Conservation (phyloP, 495 filamentous ascomycete genomes). For the Aspergillus nidulans region DNA sequence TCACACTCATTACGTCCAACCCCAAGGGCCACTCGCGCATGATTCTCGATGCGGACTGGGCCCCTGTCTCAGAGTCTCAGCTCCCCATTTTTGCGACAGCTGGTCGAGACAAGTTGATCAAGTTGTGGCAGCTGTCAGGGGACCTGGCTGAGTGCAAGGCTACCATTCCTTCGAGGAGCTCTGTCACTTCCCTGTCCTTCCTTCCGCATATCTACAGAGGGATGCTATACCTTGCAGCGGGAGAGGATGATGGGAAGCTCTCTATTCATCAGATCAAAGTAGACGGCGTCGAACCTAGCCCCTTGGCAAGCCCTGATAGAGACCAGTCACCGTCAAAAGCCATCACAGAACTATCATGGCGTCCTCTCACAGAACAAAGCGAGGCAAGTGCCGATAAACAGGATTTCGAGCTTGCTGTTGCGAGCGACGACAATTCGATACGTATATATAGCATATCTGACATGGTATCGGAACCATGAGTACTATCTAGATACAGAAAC, state of each 20-base stretch:
- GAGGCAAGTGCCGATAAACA: constrained; percentile 11
- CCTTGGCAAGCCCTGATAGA: constrained; percentile 36
- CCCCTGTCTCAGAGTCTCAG: constrained; percentile 39
- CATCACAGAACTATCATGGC: constrained; percentile 74
- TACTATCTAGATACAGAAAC: constrained; percentile 17
- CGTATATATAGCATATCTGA: constrained; percentile 61
- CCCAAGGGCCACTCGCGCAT: constrained; percentile 85
- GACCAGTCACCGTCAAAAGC: constrained; percentile 60
- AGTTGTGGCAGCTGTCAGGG: constrained; percentile 59
- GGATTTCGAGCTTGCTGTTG: constrained; percentile 62
- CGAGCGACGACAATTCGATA: constrained; percentile 78
- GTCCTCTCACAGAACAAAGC: constrained; percentile 39
- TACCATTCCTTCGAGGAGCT: constrained; percentile 50
- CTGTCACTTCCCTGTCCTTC: constrained; percentile 79
- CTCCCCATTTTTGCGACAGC: constrained; percentile 72
- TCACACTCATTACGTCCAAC: constrained; percentile 55
- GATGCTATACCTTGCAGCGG: constrained; percentile 58
- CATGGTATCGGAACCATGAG: constrained; percentile 21
- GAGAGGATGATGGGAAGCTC: constrained; percentile 48
- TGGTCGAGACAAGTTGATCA: constrained; percentile 79
- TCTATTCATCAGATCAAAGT: constrained; percentile 37
- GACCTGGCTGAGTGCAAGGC: constrained; percentile 42
- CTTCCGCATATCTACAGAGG: constrained; percentile 33
- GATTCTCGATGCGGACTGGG: constrained; percentile 84
- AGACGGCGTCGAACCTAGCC: constrained; percentile 42